Evolutionary conservation across 139 green algal genomes (phyloP).

Genomic region (Edaphochlamys debaryana): DNA sequence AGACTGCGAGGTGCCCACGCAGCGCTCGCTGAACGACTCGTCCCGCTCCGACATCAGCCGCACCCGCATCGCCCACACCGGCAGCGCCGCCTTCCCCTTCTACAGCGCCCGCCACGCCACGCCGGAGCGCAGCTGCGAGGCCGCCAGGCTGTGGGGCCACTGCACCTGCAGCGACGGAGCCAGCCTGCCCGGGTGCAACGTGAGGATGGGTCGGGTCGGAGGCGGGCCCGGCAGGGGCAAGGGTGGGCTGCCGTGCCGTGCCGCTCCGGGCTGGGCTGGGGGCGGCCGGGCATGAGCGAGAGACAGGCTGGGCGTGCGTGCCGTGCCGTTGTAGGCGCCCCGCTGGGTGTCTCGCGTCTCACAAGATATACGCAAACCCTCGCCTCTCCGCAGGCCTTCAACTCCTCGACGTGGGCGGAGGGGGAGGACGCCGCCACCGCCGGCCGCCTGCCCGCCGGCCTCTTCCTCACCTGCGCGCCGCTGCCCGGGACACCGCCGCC

Average conservation of each 20-base stretch:
- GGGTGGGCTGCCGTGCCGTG: not conserved
- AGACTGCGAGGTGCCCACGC: slow-evolving; percentile 12
- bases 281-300: too few species aligned
- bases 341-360: not conserved
- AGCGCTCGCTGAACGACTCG: not conserved
- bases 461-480: not conserved
- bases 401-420: slow-evolving; percentile 8
- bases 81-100: not conserved
- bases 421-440: not conserved
- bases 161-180: slow-evolving; percentile 18
- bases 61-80: not conserved
- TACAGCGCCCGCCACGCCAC: not conserved
- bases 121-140: not conserved
- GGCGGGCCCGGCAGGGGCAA: not conserved
- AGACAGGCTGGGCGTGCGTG: too few species aligned
- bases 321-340: too few species aligned
- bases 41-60: not conserved
- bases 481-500: not conserved
- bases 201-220: not conserved
- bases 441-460: not conserved
- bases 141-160: not conserved
- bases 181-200: slow-evolving; percentile 16
- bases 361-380: not conserved
- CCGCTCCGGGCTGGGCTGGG: not conserved
- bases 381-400: not conserved